Evolutionary conservation across 164 flowering plant species (phyloP), one percentile per base, ranked within the genome.

Genomic region (Vitis riparia): DNA sequence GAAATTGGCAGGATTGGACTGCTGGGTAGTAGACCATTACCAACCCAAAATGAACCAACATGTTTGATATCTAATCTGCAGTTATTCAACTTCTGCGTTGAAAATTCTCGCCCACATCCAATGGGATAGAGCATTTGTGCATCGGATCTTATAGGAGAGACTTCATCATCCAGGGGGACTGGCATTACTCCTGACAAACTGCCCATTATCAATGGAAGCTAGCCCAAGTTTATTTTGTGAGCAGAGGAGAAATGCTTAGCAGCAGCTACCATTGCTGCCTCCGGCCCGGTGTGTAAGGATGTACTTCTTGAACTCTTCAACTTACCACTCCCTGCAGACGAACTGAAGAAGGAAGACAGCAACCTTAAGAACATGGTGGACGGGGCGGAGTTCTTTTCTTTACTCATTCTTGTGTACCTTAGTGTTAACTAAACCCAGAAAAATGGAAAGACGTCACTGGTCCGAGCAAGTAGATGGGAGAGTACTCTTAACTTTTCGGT

Each of bases 171-270:
- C n/a, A 12, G 55, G 4, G 7, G 9, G 37, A 59, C 3, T 8
- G 1, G 2, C 27, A 59, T 23, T 23, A 23, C 23, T 23, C 23
- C 23, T 23, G 23, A 23, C 23, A 23, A 23, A 23, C 23, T 1
- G 23, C 23, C 23, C 23, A 23, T 23, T 23, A 23, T 23, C 23
- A 23, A 23, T 23, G 23, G 23, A 23, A 55, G 47, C 23, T 50
- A 68, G 50, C 65, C 48, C 5, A 64, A 59, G 8, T 55, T 37
- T 5, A 65, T 49, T 12, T 64, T 74, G n/a, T 65, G 73, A 5
- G 50, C 64, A 23, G 49, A n/a, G 4, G 65, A 59, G 53, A 75
- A 75, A 47, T 69, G 77, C 51, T 65, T 75, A 11, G 73, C 69
- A n/a, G 77, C 73, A 3, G 66, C 66, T 3, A 52, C 61, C 49